These are phyloP conservation scores for Diplosphaera chodatii DNA, from an alignment of 139 green algal genomes.

Conservation along the genomic window DNA sequence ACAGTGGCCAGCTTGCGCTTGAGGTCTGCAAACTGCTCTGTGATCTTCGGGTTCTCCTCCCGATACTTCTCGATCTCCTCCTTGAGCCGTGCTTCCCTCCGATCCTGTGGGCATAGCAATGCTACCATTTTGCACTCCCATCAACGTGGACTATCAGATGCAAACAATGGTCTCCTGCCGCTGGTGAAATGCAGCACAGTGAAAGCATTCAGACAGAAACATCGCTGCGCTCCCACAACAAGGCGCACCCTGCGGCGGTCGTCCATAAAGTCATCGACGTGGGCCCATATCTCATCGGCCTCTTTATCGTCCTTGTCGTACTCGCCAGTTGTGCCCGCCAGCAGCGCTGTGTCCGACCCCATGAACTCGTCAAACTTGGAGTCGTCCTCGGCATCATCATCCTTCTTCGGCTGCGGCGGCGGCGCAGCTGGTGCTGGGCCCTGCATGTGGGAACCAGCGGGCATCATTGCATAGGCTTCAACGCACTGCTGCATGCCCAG, in stretches of 20 bases:
- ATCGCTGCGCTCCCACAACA: too few relatives aligned
- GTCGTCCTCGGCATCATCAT: constrained; percentile 56
- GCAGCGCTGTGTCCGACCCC: constrained; percentile 73
- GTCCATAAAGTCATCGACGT: constrained; percentile 90
- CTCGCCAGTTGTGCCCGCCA: constrained; percentile 39
- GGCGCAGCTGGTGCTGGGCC: not conserved
- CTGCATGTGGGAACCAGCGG: too few relatives aligned
- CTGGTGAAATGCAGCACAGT: too few relatives aligned
- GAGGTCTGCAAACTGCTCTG: constrained; percentile 94
- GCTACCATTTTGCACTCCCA: too few relatives aligned
- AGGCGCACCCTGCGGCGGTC: constrained; percentile 34
- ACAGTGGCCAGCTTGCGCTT: constrained; percentile 89
- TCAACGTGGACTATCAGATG: too few relatives aligned
- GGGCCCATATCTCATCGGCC: constrained; percentile 91
- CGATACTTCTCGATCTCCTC: constrained; percentile 91
- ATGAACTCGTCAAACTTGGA: constrained; percentile 96
- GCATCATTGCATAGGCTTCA: too few relatives aligned
- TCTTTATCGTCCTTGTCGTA: constrained; percentile 84
- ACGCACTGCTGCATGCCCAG: too few relatives aligned
- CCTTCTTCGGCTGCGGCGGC: constrained; percentile 2
- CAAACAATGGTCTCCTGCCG: too few relatives aligned
- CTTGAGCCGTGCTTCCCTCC: constrained; percentile 80
- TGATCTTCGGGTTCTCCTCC: constrained; percentile 95
- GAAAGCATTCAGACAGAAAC: too few relatives aligned
- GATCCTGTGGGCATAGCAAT: too few relatives aligned